phyloP scores from a whole-genome alignment of 179 eudicot genomes.

The Silene noctiflora region DNA sequence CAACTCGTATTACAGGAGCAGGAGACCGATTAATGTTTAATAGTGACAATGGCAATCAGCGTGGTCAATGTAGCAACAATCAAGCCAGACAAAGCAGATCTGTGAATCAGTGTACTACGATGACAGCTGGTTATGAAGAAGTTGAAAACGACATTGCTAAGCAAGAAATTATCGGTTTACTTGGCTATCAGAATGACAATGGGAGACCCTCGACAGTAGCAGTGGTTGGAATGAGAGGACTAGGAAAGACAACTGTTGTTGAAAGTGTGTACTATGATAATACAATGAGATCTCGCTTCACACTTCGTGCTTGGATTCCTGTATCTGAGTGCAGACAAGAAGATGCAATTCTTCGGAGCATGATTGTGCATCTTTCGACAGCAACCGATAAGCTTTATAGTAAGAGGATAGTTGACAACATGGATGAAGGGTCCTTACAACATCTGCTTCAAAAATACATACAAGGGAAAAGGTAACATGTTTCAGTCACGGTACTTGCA shows the following conservation, averaged over 20 bases:
- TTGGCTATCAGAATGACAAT: not conserved
- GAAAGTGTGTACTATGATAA: slow-evolving; percentile 8
- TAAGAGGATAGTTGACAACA: not conserved
- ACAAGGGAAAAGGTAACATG: slow-evolving; percentile 12
- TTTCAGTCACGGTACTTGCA: too few species aligned
- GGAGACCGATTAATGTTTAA: not conserved
- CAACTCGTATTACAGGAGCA: not conserved
- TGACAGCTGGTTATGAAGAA: not conserved
- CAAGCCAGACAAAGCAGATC: not conserved
- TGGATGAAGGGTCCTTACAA: not conserved
- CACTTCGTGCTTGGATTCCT: slow-evolving; percentile 10
- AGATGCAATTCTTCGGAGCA: slow-evolving; percentile 5
- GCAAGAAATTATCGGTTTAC: not conserved
- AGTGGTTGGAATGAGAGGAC: slow-evolving; percentile 23
- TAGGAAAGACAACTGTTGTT: slow-evolving; percentile 8
- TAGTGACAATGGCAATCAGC: not conserved
- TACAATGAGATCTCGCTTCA: not conserved
- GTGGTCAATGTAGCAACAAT: not conserved
- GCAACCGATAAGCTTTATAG: not conserved
- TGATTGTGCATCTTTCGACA: not conserved
- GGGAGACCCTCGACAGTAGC: slow-evolving; percentile 4
- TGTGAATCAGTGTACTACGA: not conserved
- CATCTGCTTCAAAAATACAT: not conserved
- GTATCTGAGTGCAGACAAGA: not conserved
- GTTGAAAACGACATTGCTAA: slow-evolving; percentile 17